Base-by-base conservation (phyloP, 805 yeast species). In the Saccharomycopsis sp. region DNA sequence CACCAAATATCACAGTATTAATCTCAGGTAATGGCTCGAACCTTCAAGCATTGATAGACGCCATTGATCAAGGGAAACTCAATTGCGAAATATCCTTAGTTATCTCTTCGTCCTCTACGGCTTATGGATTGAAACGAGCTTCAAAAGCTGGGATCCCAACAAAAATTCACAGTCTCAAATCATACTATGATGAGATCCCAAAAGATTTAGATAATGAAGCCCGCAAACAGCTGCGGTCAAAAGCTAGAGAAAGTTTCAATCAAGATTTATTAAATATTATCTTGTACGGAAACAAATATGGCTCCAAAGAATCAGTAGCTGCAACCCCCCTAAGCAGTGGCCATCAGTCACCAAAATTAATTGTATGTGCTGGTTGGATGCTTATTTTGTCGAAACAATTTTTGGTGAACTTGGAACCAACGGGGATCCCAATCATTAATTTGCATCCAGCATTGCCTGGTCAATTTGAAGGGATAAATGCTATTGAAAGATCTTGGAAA, bases 311-410 rank as follows among this genome's bases (percentile, higher is more conserved):
- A 26, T 55, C 59, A 33, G 58, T 57, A 24, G 65, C 62, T 14
- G 74, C 68, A 11, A 59, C 54, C 5, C 33, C 48, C 22, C 59
- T 53, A n/a, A 11, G 22, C 19, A 38, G 51, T 3, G 51, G 56
- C 1, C 71, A 76, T 43, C 54, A 61, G 26, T 71, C 72, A 53
- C 97, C 97, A 3, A 85, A 85, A 53, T 70, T 93, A 51, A 79
- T 93, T 33, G 97, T 93, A 4, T 93, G 98, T 65, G 98, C 98
- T 3, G 98, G 98, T 2, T 93, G 98, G 98, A 81, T 93, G 89
- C 73, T 93, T 42, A 93, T 93, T 47, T 70, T 93, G 48, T 84
- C 96, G 1, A 79, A 86, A 3, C 70, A 76, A 17, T 88, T 87
- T 53, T 68, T 93, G 49, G 64, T 67, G 32, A 88, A 89, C 2